Conservation (phyloP, 305 asterid species). For the Nicotiana rustica region DNA sequence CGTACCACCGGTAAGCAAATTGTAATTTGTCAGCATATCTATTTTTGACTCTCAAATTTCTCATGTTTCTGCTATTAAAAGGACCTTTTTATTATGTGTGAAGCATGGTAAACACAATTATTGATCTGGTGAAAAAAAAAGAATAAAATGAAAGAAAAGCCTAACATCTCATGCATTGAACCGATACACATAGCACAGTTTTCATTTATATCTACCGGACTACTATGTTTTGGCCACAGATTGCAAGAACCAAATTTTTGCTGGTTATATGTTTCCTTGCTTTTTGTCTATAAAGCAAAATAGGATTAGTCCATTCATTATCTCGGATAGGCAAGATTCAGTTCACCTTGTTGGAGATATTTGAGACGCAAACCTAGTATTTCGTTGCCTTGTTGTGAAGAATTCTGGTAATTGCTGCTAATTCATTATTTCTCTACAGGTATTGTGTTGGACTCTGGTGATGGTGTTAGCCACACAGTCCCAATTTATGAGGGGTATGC, state of each 20-base stretch:
- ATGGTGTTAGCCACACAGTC: slow-evolving; percentile 60
- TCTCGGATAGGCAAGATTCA: background rate
- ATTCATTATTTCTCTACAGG: slow-evolving; percentile 38
- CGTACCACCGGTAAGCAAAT: slow-evolving; percentile 60
- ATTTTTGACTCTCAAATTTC: background rate
- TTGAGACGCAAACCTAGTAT: background rate
- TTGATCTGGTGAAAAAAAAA: background rate
- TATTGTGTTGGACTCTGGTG: slow-evolving; percentile 60
- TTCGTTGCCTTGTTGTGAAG: background rate
- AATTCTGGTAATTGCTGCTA: background rate
- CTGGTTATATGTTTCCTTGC: background rate
- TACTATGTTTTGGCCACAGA: background rate
- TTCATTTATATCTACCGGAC: background rate
- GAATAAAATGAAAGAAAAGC: background rate
- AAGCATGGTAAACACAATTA: background rate
- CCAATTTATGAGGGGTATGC: slow-evolving; percentile 60
- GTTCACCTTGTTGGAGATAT: background rate
- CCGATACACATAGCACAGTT: background rate
- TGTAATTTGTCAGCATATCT: background rate
- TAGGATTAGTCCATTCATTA: background rate
- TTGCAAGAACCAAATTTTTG: background rate
- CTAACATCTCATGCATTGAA: background rate
- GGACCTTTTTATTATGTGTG: background rate
- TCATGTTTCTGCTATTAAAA: background rate
- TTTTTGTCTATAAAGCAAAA: background rate